These are phyloP conservation scores for Termitomyces sp. DNA, from an alignment of 768 basidiomycete genomes.

Conservation along the genomic window DNA sequence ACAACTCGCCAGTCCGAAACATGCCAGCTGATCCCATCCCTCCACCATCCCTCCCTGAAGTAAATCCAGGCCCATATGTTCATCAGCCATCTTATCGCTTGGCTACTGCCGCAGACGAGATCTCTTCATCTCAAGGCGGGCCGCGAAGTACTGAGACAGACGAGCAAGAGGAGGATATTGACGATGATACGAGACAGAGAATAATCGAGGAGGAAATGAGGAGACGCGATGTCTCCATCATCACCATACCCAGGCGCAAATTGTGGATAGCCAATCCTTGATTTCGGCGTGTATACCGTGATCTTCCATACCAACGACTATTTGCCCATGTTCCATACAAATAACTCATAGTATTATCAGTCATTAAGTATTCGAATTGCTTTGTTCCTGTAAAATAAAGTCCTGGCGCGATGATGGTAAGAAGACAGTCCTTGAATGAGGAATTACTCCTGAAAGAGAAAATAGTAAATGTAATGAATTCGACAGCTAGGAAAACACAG, in stretches of 20 bases:
- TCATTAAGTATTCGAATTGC: conserved; percentile 11
- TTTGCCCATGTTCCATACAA: background rate
- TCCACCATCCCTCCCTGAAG: conserved; percentile 42
- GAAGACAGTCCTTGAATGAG: conserved; percentile 1
- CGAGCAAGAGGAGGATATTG: conserved; percentile 67
- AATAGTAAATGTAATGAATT: background rate
- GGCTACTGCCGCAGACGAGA: conserved; percentile 40
- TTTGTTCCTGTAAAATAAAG: conserved; percentile 14
- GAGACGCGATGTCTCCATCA: conserved; percentile 80
- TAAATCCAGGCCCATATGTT: conserved; percentile 60
- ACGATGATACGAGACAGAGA: conserved; percentile 71
- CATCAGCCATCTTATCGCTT: conserved; percentile 64
- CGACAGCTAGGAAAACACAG: background rate
- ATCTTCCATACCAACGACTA: background rate
- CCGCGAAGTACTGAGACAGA: conserved; percentile 55
- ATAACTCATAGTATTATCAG: conserved; percentile 15
- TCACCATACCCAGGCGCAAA: conserved; percentile 72
- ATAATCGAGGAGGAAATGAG: conserved; percentile 82
- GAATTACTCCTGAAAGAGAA: too few relatives aligned
- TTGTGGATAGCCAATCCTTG: conserved; percentile 71
- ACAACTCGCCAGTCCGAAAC: conserved; percentile 27
- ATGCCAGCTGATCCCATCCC: conserved; percentile 30
- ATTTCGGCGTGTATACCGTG: conserved; percentile 8
- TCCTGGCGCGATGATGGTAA: background rate
- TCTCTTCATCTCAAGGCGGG: conserved; percentile 33